Evolutionary conservation across 495 filamentous ascomycete species (phyloP), one percentile per base, ranked within the genome.

Genomic region (Zalerion maritima): DNA sequence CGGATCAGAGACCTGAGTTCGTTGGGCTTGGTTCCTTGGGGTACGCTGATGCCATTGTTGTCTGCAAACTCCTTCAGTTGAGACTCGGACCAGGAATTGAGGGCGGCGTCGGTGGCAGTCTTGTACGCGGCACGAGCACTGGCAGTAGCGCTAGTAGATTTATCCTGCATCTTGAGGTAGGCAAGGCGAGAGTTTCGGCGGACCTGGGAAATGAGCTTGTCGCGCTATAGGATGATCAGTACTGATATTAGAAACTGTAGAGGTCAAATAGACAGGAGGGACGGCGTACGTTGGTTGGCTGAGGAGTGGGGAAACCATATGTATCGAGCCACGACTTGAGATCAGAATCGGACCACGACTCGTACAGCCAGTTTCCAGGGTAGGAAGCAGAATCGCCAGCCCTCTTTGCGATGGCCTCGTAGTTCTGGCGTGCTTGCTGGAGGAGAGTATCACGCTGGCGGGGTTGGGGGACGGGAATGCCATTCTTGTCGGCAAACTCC

Each of bases 331-430:
- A 97, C 40, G 76, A 68, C 54, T 65, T 65, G 22, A 65, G 37
- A 31, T 69, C 57, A 19, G 54, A 58, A 20, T 57, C 57, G 24
- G 75, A 71, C 89, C 89, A 97, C 20, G 77, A 62, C 35, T 72
- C 71, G 43, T 94, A 97, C 18, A 96, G 58, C 89, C 89, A 97
- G 54, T 93, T 75, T n/a, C 89, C 89, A 21, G 89, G 89, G 41
- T 97, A 97, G 6, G 68, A 47, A 21, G 69, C 58, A 1, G 81
- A 78, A 54, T 94, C 79, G 37, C 81, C 81, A 22, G 68, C 62
- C 57, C 93, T 94, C 46, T 84, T 71, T 8, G 89, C 85, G 24
- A 79, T 50, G 3, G 66, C 60, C 36, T 94, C 75, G 37, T 92
- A 94, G 48, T 78, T 87, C 35, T 74, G 60, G 32, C 89, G 84